Evolutionary conservation across 2,329 filamentous ascomycete species (phyloP), one percentile per base, ranked within the genome.

Genomic region (Meredithiella fracta): DNA sequence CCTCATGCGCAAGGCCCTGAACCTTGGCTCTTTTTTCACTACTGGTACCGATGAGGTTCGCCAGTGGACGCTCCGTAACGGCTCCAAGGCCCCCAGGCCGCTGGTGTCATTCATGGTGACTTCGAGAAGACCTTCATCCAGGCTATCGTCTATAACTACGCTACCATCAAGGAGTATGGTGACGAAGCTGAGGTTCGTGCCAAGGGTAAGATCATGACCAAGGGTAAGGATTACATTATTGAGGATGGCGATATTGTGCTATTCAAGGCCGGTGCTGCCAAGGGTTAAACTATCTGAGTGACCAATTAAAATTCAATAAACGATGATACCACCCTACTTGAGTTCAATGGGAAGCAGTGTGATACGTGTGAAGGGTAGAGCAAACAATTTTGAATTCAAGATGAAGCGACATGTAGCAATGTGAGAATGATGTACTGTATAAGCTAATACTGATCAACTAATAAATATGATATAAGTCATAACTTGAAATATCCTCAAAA

Each of bases 101-200:
- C 92, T 38, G 92, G 92, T 77, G 92, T 98, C 60, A 98, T 98
- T 63, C 92, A 98, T 73, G 87, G 84, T 62, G 92, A 98, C 68
- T 97, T 98, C 62, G 92, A 98, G 72, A 98, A 98, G 82, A 98
- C 94, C 0, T 98, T 98, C 68, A 98, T 98, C 64, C 94, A 98
- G 73, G 85, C 78, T 60, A 78, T 98, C 61, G 89, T 96, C 29
- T 97, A 94, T 74, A 97, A 95, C 74, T 98, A 81, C 72, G 75
- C 68, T 25, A 72, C 77, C 1, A 73, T 98, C 55, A 88, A 84
- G 72, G 92, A 97, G 71, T 74, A 86, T 51, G 91, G 91, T 54
- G 88, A 94, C 61, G 92, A 98, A 74, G 75, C 81, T 23, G 80
- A 85, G 62, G 86, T 96, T 62, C 94, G 90, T 76, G 80, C 91